phyloP scores from a whole-genome alignment of 768 basidiomycete genomes.

The Lepiota brunneoincarnata region DNA sequence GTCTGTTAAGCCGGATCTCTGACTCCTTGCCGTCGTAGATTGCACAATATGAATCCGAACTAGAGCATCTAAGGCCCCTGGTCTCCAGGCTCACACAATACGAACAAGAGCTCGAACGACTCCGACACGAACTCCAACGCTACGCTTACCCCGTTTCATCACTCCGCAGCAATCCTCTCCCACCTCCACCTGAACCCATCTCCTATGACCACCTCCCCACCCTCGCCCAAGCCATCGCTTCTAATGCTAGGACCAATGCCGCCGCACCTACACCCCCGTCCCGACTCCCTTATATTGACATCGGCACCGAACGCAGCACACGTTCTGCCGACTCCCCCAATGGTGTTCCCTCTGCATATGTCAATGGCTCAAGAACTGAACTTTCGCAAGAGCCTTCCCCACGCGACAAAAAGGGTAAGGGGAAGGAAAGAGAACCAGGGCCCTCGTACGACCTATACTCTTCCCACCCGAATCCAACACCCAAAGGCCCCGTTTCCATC shows the following conservation, averaged over 20 bases:
- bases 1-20: not conserved
- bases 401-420: slow-evolving; percentile 10
- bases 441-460: slow-evolving; percentile 10
- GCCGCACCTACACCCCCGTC: not conserved
- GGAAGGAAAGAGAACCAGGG: slow-evolving; percentile 12
- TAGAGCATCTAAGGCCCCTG: slow-evolving; percentile 32
- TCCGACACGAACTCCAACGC: slow-evolving; percentile 6
- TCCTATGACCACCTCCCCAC: slow-evolving; percentile 41
- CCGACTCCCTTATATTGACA: not conserved
- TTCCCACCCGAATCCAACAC: not conserved
- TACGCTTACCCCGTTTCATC: not conserved
- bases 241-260: not conserved
- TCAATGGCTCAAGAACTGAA: no score
- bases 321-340: not conserved
- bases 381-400: no score
- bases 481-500: slow-evolving; percentile 3
- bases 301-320: no score
- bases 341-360: not conserved
- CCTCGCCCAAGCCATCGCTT: slow-evolving; percentile 30
- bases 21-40: slow-evolving; percentile 18
- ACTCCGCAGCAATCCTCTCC: slow-evolving; percentile 37
- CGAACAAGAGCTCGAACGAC: not conserved
- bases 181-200: slow-evolving; percentile 53
- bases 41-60: slow-evolving; percentile 26
- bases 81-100: slow-evolving; percentile 16